Percentiles rank a stretch among this genome's conserved stretches.
phyloP scores from a whole-genome alignment of 805 yeast species.

The Zygoascus tannicola region DNA sequence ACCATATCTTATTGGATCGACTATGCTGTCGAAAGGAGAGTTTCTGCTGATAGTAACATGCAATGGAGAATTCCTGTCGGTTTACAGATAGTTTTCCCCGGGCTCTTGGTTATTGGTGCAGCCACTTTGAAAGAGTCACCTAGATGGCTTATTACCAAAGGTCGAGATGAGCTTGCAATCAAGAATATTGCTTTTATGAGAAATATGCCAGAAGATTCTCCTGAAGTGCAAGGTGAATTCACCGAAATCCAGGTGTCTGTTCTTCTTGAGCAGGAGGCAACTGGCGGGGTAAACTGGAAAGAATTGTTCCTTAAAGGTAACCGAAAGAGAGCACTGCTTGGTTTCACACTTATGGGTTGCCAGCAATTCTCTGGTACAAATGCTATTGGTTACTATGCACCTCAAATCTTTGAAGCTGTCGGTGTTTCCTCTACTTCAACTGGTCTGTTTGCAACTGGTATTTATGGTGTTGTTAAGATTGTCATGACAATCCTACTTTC shows the following conservation, averaged over 20 bases:
- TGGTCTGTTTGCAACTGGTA: constrained; percentile 42
- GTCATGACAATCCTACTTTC: constrained; percentile 16
- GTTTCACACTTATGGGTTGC: constrained; percentile 28
- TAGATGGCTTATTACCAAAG: constrained; percentile 39
- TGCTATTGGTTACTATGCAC: constrained; percentile 40
- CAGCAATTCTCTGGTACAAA: constrained; percentile 18
- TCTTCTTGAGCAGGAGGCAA: constrained; percentile 29
- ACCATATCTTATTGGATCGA: constrained; percentile 33
- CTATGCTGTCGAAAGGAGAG: constrained; percentile 43
- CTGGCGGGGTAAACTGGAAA: constrained; percentile 16
- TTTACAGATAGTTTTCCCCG: constrained; percentile 44
- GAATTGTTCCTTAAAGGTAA: constrained; percentile 6
- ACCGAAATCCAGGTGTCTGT: constrained; percentile 43
- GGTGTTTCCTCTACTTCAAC: constrained; percentile 40
- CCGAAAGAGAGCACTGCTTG: constrained; percentile 8
- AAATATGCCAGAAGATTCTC: constrained; percentile 38
- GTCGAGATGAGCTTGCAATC: constrained; percentile 40
- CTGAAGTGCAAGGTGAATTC: constrained; percentile 42
- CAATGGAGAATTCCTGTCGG: constrained; percentile 51
- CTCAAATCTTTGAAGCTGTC: constrained; percentile 39
- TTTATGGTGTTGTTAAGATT: constrained; percentile 41
- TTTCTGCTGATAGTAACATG: constrained; percentile 35
- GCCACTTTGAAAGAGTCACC: constrained; percentile 33
- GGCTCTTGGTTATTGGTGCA: constrained; percentile 38
- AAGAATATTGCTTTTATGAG: constrained; percentile 34